Evolutionary conservation across 371 early-diverging fungal genomes (phyloP).

Genomic region (Polyrhizophydium stewartii): DNA sequence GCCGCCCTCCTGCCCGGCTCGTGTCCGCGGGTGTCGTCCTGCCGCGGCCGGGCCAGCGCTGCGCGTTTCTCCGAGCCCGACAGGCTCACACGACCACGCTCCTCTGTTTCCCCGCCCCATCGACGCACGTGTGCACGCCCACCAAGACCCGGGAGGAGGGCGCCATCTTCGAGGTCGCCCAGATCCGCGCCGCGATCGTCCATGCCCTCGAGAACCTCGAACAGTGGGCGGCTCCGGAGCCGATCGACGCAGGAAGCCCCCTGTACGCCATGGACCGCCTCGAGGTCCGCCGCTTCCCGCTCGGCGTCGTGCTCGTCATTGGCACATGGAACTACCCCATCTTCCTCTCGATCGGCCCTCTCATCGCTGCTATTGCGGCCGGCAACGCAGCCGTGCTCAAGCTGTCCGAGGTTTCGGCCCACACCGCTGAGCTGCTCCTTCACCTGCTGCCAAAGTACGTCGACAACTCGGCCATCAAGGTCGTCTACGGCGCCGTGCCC

Average conservation of each 20-base stretch:
- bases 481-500: slow-evolving; percentile 75
- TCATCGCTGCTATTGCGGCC: slow-evolving; percentile 84
- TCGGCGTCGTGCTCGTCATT: slow-evolving; percentile 67
- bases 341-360: slow-evolving; percentile 65
- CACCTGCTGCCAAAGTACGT: slow-evolving; percentile 67
- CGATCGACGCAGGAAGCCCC: slow-evolving; percentile 2
- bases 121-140: too few species aligned
- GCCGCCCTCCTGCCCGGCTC: too few species aligned
- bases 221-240: slow-evolving; percentile 23
- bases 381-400: slow-evolving; percentile 87
- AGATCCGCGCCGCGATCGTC: slow-evolving; percentile 62
- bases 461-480: slow-evolving; percentile 58
- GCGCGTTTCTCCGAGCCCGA: too few species aligned
- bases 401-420: slow-evolving; percentile 81
- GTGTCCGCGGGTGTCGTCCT: too few species aligned
- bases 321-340: slow-evolving; percentile 79
- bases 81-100: too few species aligned
- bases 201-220: slow-evolving; percentile 51
- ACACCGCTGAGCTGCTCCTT: slow-evolving; percentile 65
- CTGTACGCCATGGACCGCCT: slow-evolving; percentile 10
- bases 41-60: too few species aligned
- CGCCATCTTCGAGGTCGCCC: slow-evolving; percentile 39
- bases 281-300: slow-evolving; percentile 64
- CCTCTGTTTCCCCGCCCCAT: too few species aligned
- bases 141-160: slow-evolving; percentile 20